A percentile compares a stretch with the other conserved stretches of the same genome.
These are phyloP conservation scores for Cymbidium sinense DNA, from an alignment of 106 monocot genomes.

Conservation along the genomic window DNA sequence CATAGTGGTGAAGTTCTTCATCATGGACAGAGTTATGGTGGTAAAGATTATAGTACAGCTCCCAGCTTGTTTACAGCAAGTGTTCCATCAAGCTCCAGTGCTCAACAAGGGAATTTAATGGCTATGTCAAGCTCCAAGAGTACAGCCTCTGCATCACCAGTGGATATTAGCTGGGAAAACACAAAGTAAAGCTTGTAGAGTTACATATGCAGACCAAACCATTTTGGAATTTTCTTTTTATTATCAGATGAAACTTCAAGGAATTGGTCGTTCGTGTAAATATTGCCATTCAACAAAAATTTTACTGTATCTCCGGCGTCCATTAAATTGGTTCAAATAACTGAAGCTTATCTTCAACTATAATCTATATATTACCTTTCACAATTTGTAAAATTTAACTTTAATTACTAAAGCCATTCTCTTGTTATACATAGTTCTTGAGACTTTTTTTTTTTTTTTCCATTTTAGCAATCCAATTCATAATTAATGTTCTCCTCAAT, in stretches of 20 bases:
- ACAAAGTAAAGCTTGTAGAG: background rate
- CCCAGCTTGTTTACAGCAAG: background rate
- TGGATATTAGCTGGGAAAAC: background rate
- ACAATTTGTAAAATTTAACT: too few species aligned
- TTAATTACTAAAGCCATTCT: too few species aligned
- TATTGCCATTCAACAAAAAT: background rate
- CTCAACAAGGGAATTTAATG: background rate
- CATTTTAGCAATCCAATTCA: too few species aligned
- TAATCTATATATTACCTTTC: too few species aligned
- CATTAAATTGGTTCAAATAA: too few species aligned
- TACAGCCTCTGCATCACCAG: background rate
- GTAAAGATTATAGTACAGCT: background rate
- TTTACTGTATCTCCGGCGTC: background rate
- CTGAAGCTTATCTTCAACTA: too few species aligned
- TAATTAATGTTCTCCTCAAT: too few species aligned
- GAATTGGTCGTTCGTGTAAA: background rate
- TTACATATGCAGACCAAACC: background rate
- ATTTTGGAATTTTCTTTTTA: background rate
- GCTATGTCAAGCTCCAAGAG: background rate
- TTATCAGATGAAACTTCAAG: background rate
- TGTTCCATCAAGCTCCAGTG: background rate
- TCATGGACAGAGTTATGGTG: background rate
- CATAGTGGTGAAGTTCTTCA: background rate
- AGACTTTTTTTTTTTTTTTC: too few species aligned
- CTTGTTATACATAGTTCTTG: too few species aligned